phyloP scores from a whole-genome alignment of 495 filamentous ascomycete species.

The Lasiosphaeriaceae sp. region DNA sequence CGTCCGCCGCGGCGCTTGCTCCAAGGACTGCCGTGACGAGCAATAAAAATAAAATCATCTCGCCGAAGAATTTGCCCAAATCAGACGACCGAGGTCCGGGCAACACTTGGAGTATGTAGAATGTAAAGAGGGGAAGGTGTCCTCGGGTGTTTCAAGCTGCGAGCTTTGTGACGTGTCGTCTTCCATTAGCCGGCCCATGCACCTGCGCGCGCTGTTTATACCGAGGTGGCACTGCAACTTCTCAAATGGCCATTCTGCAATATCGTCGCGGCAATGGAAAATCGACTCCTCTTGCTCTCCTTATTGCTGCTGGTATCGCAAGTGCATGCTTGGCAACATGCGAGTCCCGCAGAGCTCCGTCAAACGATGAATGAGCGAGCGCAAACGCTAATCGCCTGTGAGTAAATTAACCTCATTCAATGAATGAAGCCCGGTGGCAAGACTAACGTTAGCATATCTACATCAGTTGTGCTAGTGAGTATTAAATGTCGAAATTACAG shows the following conservation, averaged over 20 bases:
- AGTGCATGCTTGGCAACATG: conserved; percentile 3
- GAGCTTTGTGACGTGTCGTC: neutral
- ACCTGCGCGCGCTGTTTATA: neutral
- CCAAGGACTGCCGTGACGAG: neutral
- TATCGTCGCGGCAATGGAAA: neutral
- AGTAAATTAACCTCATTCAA: neutral
- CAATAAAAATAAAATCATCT: conserved; percentile 1
- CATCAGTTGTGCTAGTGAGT: conserved; percentile 9
- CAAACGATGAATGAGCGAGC: neutral
- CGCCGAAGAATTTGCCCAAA: neutral
- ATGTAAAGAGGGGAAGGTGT: neutral
- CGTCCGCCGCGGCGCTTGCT: neutral
- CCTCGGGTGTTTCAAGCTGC: neutral
- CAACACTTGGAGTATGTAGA: neutral
- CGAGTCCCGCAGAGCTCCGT: neutral
- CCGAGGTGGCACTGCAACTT: neutral
- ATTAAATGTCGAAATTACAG: neutral
- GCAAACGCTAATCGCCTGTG: conserved; percentile 17
- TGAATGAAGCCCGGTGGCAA: conserved; percentile 10
- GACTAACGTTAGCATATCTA: neutral
- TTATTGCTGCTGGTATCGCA: neutral
- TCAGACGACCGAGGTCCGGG: neutral
- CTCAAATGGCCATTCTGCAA: neutral
- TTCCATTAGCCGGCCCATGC: conserved; percentile 6
- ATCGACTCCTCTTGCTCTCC: neutral